Evolutionary conservation across 768 basidiomycete species (phyloP), one percentile per base, ranked within the genome.

Genomic region (Boletus coccyginus): DNA sequence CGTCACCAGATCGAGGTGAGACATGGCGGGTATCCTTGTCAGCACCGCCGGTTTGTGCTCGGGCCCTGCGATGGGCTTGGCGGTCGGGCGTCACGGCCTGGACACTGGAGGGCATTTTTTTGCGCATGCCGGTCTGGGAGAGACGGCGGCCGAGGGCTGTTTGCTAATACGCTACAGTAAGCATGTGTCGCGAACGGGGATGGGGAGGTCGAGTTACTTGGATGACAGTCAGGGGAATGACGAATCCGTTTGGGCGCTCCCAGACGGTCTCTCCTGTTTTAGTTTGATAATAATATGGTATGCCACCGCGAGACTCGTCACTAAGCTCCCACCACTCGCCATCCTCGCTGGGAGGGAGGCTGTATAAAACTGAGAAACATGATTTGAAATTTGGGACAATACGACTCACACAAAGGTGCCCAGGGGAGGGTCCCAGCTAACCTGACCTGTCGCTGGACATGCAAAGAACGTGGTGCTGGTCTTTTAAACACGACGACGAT

Each of bases 271-370:
- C 88, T 1, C 88, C 87, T 1, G 91, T 87, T 71, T 92, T 88
- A 11, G 94, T 97, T 65, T 95, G 94, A 73, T 96, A 95, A 73
- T 94, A 98, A 70, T 98, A 98, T 5, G 90, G 85, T 53, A 94
- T 76, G 32, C 91, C 91, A 44, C 86, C 88, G 50, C 92, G 81
- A 44, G 86, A 82, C 38, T 92, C 89, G 68, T 98, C 94, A 44
- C 78, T 78, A 56, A 97, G 80, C 71, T 97, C 94, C 94, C 94
- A 98, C 94, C 94, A 97, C 69, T 96, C 93, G 41, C 94, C 94
- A 43, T 90, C 85, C 5, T 82, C 79, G 61, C 79, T 89, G 7
- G 92, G 89, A 46, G 94, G 94, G 44, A 95, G 77, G 47, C 92
- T 93, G 63, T 38, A 38, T 38, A 57, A 57, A 59, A 41, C 16